phyloP scores from a whole-genome alignment of 192 early-diverging fungal genomes.

The Martensiomyces pterosporus region DNA sequence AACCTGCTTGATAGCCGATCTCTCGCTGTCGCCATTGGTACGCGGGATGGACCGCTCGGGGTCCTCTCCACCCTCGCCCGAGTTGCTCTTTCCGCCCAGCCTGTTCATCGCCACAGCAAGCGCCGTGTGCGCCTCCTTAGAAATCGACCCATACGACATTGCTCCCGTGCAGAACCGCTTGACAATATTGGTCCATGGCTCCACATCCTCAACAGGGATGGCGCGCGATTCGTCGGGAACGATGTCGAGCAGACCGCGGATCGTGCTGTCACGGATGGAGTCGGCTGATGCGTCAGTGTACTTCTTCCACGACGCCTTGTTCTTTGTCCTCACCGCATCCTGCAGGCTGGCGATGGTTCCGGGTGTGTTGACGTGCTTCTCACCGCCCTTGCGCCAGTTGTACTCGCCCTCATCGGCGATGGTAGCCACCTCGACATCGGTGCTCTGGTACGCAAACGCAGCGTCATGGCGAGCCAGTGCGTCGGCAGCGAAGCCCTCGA shows the following conservation, averaged over 20 bases:
- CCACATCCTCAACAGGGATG: slow-evolving; percentile 90
- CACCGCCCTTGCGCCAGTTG: slow-evolving; percentile 94
- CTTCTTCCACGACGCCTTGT: slow-evolving; percentile 77
- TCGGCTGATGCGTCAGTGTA: slow-evolving; percentile 79
- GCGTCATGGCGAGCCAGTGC: slow-evolving; percentile 79
- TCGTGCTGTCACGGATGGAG: slow-evolving; percentile 84
- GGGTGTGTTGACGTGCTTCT: slow-evolving; percentile 89
- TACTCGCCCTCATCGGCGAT: slow-evolving; percentile 96
- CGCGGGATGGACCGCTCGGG: slow-evolving; percentile 69
- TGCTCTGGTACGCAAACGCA: slow-evolving; percentile 69
- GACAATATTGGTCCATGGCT: slow-evolving; percentile 95
- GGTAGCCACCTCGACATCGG: slow-evolving; percentile 56
- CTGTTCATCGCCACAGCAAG: slow-evolving; percentile 94
- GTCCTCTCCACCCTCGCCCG: slow-evolving; percentile 98
- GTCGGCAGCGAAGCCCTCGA: slow-evolving; percentile 78
- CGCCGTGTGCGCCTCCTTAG: slow-evolving; percentile 87
- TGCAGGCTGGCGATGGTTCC: slow-evolving; percentile 83
- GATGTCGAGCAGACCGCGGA: slow-evolving; percentile 93
- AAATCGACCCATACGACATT: slow-evolving; percentile 98
- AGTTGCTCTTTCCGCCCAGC: slow-evolving; percentile 96
- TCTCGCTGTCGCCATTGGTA: slow-evolving; percentile 72
- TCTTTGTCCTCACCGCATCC: slow-evolving; percentile 92
- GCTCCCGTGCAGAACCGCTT: slow-evolving; percentile 96
- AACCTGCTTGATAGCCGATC: slow-evolving; percentile 98
- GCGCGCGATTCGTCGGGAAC: slow-evolving; percentile 45